phyloP scores from a whole-genome alignment of 345 rosid species.

The Alliaria petiolata region DNA sequence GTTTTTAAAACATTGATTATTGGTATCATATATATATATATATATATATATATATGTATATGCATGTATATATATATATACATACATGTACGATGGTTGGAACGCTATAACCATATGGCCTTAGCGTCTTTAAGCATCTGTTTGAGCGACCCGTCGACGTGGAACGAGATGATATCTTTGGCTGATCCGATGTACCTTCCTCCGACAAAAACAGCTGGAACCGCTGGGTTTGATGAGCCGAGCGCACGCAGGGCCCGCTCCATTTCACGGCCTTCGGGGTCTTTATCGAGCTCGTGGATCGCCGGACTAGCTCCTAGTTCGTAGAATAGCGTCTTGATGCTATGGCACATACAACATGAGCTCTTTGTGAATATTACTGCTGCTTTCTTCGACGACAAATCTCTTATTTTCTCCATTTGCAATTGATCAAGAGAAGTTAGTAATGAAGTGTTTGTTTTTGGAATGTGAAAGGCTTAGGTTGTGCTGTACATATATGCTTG shows the following conservation, averaged over 20 bases:
- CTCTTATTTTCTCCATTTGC: slow-evolving; percentile 69
- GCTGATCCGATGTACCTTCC: slow-evolving; percentile 89
- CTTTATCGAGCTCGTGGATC: slow-evolving; percentile 84
- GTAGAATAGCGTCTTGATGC: slow-evolving; percentile 87
- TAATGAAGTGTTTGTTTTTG: not conserved
- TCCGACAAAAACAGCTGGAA: slow-evolving; percentile 97
- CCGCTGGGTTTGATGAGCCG: slow-evolving; percentile 66
- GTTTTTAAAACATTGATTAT: slow-evolving; percentile 20
- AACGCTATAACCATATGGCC: slow-evolving; percentile 84
- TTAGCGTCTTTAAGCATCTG: slow-evolving; percentile 91
- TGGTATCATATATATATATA: too few relatives aligned
- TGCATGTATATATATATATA: too few relatives aligned
- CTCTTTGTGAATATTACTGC: slow-evolving; percentile 98
- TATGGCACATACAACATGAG: slow-evolving; percentile 94
- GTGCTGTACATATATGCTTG: slow-evolving; percentile 29
- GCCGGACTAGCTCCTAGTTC: slow-evolving; percentile 97
- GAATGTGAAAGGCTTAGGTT: slow-evolving; percentile 20
- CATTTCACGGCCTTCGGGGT: slow-evolving; percentile 73
- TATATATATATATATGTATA: too few relatives aligned
- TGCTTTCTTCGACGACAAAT: slow-evolving; percentile 83
- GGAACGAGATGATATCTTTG: slow-evolving; percentile 83
- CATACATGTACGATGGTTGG: too few relatives aligned
- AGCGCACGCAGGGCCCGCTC: slow-evolving; percentile 57
- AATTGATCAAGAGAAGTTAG: not conserved
- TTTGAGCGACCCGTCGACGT: slow-evolving; percentile 86